These are phyloP conservation scores for Penicillium atrosanguineum DNA, from an alignment of 495 filamentous ascomycete species.

Conservation along the genomic window DNA sequence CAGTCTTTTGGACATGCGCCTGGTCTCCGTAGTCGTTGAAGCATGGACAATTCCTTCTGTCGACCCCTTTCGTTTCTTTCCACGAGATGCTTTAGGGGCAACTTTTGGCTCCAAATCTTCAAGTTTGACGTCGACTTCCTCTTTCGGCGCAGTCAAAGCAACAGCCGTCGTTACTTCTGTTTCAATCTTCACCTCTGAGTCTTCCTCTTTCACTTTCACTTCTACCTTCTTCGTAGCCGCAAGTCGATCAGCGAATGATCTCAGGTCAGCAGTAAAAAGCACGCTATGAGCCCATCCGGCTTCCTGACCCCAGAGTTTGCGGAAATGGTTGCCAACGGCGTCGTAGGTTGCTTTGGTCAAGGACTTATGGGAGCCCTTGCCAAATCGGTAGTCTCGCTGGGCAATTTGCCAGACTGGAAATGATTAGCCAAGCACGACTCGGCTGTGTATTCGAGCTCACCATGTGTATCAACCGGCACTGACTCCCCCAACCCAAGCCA, in stretches of 20 bases:
- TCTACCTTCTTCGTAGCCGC: conserved; percentile 46
- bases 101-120: conserved; percentile 23
- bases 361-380: conserved; percentile 78
- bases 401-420: conserved; percentile 90
- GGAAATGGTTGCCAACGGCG: conserved; percentile 85
- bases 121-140: conserved; percentile 19
- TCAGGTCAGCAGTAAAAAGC: conserved; percentile 91
- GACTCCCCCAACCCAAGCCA: conserved; percentile 95
- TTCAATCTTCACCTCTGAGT: conserved; percentile 26
- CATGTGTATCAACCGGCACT: conserved; percentile 94
- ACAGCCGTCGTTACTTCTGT: conserved; percentile 27
- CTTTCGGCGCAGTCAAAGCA: conserved; percentile 25
- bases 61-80: conserved; percentile 21
- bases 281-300: conserved; percentile 98
- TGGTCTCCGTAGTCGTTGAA: conserved; percentile 31
- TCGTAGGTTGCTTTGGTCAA: conserved; percentile 86
- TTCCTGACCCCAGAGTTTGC: conserved; percentile 86
- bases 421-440: conserved; percentile 3
- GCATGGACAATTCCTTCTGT: conserved; percentile 21
- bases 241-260: conserved; percentile 70
- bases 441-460: conserved; percentile 31
- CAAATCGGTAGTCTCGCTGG: conserved; percentile 90
- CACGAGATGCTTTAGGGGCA: conserved; percentile 4
- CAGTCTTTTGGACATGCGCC: conserved; percentile 40
- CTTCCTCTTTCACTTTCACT: conserved; percentile 30